Percentiles rank a stretch among this genome's conserved stretches.
phyloP scores from a whole-genome alignment of 345 rosid genomes.

The Anacardium occidentale region DNA sequence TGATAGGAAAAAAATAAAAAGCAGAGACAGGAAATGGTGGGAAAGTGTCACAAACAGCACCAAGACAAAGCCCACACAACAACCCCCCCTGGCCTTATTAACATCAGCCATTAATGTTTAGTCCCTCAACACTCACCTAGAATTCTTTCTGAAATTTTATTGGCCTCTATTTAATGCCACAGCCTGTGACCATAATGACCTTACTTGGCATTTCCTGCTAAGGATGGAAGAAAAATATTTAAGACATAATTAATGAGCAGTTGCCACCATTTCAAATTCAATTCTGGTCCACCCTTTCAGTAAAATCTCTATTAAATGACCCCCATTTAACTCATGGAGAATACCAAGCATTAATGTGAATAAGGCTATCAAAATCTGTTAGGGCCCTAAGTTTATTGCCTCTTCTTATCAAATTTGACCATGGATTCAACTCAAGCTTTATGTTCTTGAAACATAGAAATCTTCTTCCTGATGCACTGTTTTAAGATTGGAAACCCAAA shows the following conservation, averaged over 20 bases:
- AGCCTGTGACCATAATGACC: constrained; percentile 21
- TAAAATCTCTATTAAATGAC: neutral
- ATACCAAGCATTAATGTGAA: too few relatives aligned
- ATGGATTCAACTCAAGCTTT: too few relatives aligned
- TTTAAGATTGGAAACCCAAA: neutral
- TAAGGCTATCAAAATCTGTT: too few relatives aligned
- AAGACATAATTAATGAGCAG: constrained; percentile 4
- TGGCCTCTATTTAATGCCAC: constrained; percentile 26
- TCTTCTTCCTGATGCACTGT: too few relatives aligned
- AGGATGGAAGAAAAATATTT: neutral
- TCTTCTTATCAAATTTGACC: too few relatives aligned
- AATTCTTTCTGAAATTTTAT: neutral
- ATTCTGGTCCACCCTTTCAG: constrained; percentile 12
- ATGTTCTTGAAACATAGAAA: too few relatives aligned
- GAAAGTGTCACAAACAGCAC: neutral
- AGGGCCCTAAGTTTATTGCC: too few relatives aligned
- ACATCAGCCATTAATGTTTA: constrained; percentile 25
- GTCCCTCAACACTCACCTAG: constrained; percentile 10
- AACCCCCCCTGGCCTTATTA: constrained; percentile 15
- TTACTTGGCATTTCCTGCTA: constrained; percentile 8
- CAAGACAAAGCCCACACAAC: constrained; percentile 21
- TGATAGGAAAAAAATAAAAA: too few relatives aligned
- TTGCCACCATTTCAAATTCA: constrained; percentile 16
- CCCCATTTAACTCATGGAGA: neutral
- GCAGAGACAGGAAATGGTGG: neutral